Conservation (phyloP, 768 basidiomycete species). For the Chalciporus piperatus region DNA sequence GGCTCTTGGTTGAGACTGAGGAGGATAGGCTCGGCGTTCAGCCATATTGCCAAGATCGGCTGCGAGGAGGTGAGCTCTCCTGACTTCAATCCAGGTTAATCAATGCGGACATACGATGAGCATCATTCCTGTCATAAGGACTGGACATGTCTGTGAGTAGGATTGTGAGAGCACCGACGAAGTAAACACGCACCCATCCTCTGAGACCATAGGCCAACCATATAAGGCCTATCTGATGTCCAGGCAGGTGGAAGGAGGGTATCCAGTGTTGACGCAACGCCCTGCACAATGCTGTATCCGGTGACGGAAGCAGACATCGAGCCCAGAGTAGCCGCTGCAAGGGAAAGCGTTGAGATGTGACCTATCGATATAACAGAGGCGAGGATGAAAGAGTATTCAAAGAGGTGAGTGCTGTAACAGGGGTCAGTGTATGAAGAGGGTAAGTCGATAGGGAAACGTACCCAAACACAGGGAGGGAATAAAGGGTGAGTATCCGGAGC, state of each 20-base stretch:
- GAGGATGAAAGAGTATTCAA: conserved; percentile 85
- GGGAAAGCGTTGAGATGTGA: conserved; percentile 84
- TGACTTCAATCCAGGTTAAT: neutral
- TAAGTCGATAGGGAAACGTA: conserved; percentile 33
- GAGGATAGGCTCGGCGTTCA: conserved; percentile 77
- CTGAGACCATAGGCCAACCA: conserved; percentile 90
- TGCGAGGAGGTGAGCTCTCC: conserved; percentile 9
- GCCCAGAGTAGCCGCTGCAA: conserved; percentile 78
- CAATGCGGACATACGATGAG: conserved; percentile 51
- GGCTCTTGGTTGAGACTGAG: conserved; percentile 77
- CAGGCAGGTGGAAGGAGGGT: conserved; percentile 93
- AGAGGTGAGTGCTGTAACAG: conserved; percentile 59
- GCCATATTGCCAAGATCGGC: conserved; percentile 71
- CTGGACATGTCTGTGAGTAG: conserved; percentile 33
- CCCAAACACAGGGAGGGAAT: conserved; percentile 73
- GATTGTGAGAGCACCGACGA: neutral
- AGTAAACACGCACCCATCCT: conserved; percentile 63
- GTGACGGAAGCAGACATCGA: conserved; percentile 69
- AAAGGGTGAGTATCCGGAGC: conserved; percentile 52
- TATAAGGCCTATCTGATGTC: conserved; percentile 81
- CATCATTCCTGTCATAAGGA: conserved; percentile 54
- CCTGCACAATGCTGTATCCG: conserved; percentile 67
- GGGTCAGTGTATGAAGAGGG: conserved; percentile 1
- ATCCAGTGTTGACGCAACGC: conserved; percentile 83
- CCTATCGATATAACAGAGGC: conserved; percentile 86